phyloP scores from a whole-genome alignment of 257 asterid genomes.

The Solanum lycopersicoides region DNA sequence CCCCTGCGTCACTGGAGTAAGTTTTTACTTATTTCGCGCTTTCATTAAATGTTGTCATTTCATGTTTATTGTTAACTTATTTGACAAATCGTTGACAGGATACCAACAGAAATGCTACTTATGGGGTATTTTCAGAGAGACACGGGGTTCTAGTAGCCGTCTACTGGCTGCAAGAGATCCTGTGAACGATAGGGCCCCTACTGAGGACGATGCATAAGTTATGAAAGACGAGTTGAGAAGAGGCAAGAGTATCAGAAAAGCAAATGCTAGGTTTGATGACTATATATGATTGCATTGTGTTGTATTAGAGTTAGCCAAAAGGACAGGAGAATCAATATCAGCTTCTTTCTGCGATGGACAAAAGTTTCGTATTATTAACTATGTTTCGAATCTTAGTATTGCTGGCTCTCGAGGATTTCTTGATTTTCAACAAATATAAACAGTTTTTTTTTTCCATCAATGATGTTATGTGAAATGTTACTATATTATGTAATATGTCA shows the following conservation, averaged over 20 bases:
- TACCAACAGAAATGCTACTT: constrained; percentile 41
- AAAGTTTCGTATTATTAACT: background rate
- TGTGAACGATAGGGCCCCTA: too few species aligned
- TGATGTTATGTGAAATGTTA: background rate
- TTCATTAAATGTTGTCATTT: background rate
- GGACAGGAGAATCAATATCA: too few species aligned
- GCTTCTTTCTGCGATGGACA: too few species aligned
- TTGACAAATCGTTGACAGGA: constrained; percentile 22
- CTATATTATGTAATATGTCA: background rate
- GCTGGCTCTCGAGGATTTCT: background rate
- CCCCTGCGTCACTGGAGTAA: constrained; percentile 62
- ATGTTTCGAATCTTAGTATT: background rate
- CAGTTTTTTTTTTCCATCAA: background rate
- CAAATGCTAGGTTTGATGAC: too few species aligned
- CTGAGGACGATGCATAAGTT: too few species aligned
- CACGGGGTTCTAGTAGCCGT: background rate
- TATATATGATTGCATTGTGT: too few species aligned
- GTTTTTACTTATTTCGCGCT: constrained; percentile 1
- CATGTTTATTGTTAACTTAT: too few species aligned
- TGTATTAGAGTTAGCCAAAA: too few species aligned
- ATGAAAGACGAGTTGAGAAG: too few species aligned
- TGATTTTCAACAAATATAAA: background rate
- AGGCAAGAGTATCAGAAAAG: too few species aligned
- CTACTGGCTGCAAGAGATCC: background rate
- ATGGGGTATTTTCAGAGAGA: constrained; percentile 69